Evolutionary conservation across 2,329 filamentous ascomycete genomes (phyloP).

Genomic region (Aphanoascus verrucosus): DNA sequence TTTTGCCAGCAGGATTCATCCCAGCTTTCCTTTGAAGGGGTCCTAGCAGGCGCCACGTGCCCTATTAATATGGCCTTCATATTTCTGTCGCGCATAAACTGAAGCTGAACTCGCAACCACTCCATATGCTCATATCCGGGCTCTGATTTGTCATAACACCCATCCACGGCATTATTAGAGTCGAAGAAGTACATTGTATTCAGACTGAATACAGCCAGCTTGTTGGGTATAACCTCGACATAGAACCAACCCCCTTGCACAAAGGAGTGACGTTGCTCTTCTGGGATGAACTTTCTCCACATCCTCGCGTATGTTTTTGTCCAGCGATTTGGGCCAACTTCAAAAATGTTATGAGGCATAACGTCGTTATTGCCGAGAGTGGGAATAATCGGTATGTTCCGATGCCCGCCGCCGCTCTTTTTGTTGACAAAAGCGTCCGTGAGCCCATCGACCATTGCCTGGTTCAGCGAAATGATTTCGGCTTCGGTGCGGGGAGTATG

Average conservation of each 20-base stretch:
- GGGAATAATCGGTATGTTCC: conserved; percentile 70
- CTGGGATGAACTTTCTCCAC: conserved; percentile 81
- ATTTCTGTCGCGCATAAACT: conserved; percentile 66
- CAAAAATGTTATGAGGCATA: conserved; percentile 88
- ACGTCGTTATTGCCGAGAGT: conserved; percentile 97
- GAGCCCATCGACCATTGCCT: conserved; percentile 65
- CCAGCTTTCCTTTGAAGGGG: conserved; percentile 76
- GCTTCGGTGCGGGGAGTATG: conserved; percentile 60
- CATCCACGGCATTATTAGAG: conserved; percentile 86
- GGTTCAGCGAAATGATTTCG: conserved; percentile 70
- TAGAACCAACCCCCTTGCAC: conserved; percentile 90
- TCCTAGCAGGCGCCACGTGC: conserved; percentile 84
- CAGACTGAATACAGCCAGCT: conserved; percentile 80
- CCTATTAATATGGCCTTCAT: conserved; percentile 94
- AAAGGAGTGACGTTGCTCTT: conserved; percentile 84
- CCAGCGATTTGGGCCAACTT: conserved; percentile 76
- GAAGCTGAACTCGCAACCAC: conserved; percentile 83
- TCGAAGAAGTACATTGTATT: conserved; percentile 97
- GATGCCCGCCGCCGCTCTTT: conserved; percentile 28
- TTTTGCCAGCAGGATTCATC: conserved; percentile 98
- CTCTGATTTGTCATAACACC: conserved; percentile 66
- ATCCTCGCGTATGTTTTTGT: conserved; percentile 65
- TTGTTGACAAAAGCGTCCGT: conserved; percentile 51
- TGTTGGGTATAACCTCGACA: conserved; percentile 77
- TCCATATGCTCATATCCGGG: conserved; percentile 93